Percentiles rank a stretch among this genome's conserved stretches.
Evolutionary conservation across 2,329 filamentous ascomycete species (phyloP).

Genomic region (Diplodia corticola): DNA sequence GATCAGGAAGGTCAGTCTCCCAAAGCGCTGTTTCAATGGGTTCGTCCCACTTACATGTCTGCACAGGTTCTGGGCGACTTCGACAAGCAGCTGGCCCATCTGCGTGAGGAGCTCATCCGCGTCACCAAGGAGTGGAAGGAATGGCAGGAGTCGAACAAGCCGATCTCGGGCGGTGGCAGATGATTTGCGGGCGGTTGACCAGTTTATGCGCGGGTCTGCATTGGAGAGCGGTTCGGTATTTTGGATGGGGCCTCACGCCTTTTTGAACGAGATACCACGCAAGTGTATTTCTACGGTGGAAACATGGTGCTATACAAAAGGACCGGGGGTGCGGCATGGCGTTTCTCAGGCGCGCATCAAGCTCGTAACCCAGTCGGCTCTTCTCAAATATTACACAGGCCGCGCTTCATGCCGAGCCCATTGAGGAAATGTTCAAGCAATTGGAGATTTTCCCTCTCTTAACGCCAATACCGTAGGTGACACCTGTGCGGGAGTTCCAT

Average conservation of each 20-base stretch:
- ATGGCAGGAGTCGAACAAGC: conserved; percentile 44
- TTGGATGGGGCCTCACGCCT: conserved; percentile 4
- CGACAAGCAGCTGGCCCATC: conserved; percentile 72
- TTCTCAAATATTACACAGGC: conserved; percentile 12
- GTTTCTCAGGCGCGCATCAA: not conserved
- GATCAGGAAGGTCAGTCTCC: conserved; percentile 68
- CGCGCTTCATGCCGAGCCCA: conserved; percentile 2
- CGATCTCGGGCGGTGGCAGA: conserved; percentile 2
- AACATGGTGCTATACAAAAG: conserved; percentile 15
- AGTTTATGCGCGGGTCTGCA: not conserved
- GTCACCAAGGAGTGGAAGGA: conserved; percentile 61
- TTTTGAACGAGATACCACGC: conserved; percentile 20
- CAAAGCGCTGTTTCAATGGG: not conserved
- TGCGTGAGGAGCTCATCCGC: conserved; percentile 65
- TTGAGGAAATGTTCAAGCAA: not conserved
- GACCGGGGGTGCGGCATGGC: conserved; percentile 11
- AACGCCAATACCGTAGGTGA: not conserved
- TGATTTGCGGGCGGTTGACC: not conserved
- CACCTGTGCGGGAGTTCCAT: not conserved
- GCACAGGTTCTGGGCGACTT: conserved; percentile 74
- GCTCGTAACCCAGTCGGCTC: not conserved
- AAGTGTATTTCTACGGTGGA: conserved; percentile 18
- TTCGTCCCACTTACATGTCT: conserved; percentile 26
- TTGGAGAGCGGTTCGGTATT: conserved; percentile 15
- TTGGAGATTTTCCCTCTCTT: not conserved